Evolutionary conservation across 2,329 filamentous ascomycete species (phyloP).

Genomic region (Amylocarpus encephaloides): DNA sequence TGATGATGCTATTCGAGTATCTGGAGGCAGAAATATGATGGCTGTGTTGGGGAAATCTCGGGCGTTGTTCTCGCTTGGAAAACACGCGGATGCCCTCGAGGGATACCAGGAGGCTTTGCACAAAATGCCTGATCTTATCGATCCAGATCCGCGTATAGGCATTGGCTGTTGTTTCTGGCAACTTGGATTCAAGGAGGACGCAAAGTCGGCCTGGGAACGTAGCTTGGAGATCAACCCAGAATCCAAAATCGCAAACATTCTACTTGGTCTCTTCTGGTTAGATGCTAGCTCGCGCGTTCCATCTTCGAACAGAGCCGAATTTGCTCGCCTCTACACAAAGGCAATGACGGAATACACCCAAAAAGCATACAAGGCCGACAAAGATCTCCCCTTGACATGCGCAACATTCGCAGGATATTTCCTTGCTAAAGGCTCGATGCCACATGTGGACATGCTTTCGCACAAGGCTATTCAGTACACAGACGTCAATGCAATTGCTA

Average conservation of each 20-base stretch:
- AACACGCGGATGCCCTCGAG: constrained; percentile 75
- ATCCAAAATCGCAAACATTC: constrained; percentile 83
- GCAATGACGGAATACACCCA: constrained; percentile 94
- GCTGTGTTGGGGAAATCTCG: constrained; percentile 85
- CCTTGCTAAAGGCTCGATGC: constrained; percentile 70
- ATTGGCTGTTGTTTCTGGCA: constrained; percentile 98
- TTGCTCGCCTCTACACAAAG: constrained; percentile 79
- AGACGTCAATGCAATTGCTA: constrained; percentile 92
- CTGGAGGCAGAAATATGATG: constrained; percentile 82
- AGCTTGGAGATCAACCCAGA: constrained; percentile 73
- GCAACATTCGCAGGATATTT: constrained; percentile 89
- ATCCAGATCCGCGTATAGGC: constrained; percentile 92
- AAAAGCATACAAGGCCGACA: constrained; percentile 88
- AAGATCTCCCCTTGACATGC: constrained; percentile 82
- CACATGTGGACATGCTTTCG: constrained; percentile 78
- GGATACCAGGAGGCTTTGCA: constrained; percentile 81
- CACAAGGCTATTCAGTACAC: constrained; percentile 93
- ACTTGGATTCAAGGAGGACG: constrained; percentile 87
- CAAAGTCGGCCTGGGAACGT: constrained; percentile 84
- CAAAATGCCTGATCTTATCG: constrained; percentile 79
- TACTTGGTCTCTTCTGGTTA: constrained; percentile 85
- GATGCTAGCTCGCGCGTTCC: constrained; percentile 78
- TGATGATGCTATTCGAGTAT: constrained; percentile 84
- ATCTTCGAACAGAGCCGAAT: constrained; percentile 70
- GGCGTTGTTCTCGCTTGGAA: constrained; percentile 77